These are phyloP conservation scores for Wallacemonas sp. DNA, from an alignment of 208 protist genomes.

Conservation along the genomic window DNA sequence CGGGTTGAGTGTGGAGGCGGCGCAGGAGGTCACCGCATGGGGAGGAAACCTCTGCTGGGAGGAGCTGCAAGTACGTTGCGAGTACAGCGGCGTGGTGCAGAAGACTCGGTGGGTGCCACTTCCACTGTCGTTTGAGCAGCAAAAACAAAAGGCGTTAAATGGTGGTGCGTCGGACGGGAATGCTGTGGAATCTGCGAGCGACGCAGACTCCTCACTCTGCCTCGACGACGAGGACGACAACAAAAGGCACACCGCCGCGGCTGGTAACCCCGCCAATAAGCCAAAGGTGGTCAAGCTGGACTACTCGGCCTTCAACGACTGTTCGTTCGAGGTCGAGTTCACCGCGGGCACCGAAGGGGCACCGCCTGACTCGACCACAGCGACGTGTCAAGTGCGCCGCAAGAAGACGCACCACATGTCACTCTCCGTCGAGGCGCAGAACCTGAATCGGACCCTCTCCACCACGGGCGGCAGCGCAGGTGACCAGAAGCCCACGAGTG, in stretches of 20 bases:
- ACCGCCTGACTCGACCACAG: neutral
- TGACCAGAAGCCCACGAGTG: conserved; percentile 50
- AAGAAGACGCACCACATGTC: conserved; percentile 54
- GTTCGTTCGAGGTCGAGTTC: conserved; percentile 60
- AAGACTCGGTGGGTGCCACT: conserved; percentile 57
- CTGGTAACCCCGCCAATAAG: neutral
- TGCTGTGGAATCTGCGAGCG: neutral
- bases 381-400: conserved; percentile 25
- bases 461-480: conserved; percentile 27
- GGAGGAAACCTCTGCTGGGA: conserved; percentile 44
- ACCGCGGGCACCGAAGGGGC: conserved; percentile 13
- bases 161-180: neutral
- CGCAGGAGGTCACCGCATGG: neutral
- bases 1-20: conserved; percentile 33
- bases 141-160: conserved; percentile 10
- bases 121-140: conserved; percentile 22
- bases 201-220: conserved; percentile 17
- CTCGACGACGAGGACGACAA: conserved; percentile 11
- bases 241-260: neutral
- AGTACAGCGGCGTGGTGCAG: conserved; percentile 45
- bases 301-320: conserved; percentile 50
- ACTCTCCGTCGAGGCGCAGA: conserved; percentile 52
- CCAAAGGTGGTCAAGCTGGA: conserved; percentile 18
- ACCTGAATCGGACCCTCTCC: conserved; percentile 37
- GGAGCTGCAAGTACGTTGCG: conserved; percentile 42